A percentile compares a stretch with the other conserved stretches of the same genome.
phyloP scores from a whole-genome alignment of 306 rosid genomes.

The Cucurbita moschata region DNA sequence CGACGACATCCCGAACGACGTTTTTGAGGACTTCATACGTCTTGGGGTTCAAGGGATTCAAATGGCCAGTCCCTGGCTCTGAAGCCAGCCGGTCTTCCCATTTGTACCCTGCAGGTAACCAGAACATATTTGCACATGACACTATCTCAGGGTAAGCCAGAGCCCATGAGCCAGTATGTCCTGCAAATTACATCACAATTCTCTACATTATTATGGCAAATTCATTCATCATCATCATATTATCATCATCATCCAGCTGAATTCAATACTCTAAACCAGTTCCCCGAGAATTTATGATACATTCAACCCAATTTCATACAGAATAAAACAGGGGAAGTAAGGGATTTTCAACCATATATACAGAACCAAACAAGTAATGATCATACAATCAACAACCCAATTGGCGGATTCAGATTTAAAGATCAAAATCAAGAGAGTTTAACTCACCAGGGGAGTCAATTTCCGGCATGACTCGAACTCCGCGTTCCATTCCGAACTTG shows the following conservation, averaged over 20 bases:
- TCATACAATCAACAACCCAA: not conserved
- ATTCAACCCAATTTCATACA: not conserved
- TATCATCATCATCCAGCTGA: not conserved
- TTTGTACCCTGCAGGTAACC: slow-evolving; percentile 47
- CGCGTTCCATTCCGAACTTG: slow-evolving; percentile 55
- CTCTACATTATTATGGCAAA: not conserved
- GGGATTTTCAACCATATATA: not conserved
- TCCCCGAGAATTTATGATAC: too few relatives aligned
- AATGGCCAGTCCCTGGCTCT: slow-evolving; percentile 83
- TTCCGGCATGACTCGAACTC: slow-evolving; percentile 71
- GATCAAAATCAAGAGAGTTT: not conserved
- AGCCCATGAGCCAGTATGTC: slow-evolving; percentile 88
- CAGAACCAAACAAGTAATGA: not conserved
- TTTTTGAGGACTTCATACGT: slow-evolving; percentile 62
- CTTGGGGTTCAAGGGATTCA: slow-evolving; percentile 71
- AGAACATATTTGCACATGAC: slow-evolving; percentile 77
- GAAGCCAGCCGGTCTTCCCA: slow-evolving; percentile 47
- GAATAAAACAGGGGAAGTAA: not conserved
- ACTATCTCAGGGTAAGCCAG: slow-evolving; percentile 70
- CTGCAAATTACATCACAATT: slow-evolving; percentile 23
- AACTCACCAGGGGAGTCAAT: slow-evolving; percentile 74
- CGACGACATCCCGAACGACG: slow-evolving; percentile 41
- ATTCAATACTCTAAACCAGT: not conserved
- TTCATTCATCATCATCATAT: not conserved
- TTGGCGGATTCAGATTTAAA: not conserved